Percentiles rank a stretch among this genome's conserved stretches.
These are phyloP conservation scores for Penicillium sp. DNA, from an alignment of 2,329 filamentous ascomycete genomes.

Conservation along the genomic window DNA sequence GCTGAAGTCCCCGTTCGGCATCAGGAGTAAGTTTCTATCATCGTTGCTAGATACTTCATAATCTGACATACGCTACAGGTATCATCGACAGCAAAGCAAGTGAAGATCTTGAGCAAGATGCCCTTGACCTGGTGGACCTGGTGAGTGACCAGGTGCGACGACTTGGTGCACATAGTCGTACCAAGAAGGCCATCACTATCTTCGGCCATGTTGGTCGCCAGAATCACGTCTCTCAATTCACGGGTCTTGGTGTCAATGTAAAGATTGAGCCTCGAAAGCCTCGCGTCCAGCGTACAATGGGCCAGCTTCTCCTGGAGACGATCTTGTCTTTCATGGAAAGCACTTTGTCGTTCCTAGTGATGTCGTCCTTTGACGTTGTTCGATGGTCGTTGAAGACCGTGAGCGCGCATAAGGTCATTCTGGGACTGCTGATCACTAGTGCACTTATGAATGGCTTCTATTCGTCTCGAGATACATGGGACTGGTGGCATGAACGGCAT, in stretches of 20 bases:
- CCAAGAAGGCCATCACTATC: conserved; percentile 45
- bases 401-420: conserved; percentile 67
- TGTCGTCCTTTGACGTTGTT: conserved; percentile 65
- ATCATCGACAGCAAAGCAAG: conserved; percentile 62
- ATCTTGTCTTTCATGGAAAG: conserved; percentile 68
- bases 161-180: conserved; percentile 43
- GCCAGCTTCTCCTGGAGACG: conserved; percentile 66
- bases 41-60: background rate
- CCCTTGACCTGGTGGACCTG: conserved; percentile 47
- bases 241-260: conserved; percentile 28
- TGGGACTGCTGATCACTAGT: conserved; percentile 64
- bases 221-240: conserved; percentile 38
- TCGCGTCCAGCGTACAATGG: conserved; percentile 56
- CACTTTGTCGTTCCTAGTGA: conserved; percentile 67
- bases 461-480: conserved; percentile 63
- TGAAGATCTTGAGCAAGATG: conserved; percentile 55
- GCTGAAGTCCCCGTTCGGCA: conserved; percentile 57
- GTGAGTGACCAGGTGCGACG: conserved; percentile 46
- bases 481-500: conserved; percentile 81
- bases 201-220: conserved; percentile 46
- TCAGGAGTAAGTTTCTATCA: conserved; percentile 36
- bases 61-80: conserved; percentile 20
- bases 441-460: conserved; percentile 67
- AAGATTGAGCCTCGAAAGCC: conserved; percentile 47
- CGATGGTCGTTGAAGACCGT: conserved; percentile 61